These are phyloP conservation scores for Kokia cookei DNA, from an alignment of 441 rosid genomes.

Conservation along the genomic window DNA sequence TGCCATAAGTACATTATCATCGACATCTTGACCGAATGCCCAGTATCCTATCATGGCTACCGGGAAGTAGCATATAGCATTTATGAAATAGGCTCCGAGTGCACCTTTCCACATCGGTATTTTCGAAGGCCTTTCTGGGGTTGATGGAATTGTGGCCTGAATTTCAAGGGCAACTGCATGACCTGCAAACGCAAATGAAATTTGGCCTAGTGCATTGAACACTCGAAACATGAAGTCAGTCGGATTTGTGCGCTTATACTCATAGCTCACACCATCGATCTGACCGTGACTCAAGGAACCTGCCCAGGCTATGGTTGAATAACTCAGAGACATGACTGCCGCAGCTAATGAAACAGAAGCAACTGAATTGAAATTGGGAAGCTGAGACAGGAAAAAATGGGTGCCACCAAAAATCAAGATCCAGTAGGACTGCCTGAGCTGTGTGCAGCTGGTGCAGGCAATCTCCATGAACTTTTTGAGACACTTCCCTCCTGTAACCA, in stretches of 20 bases:
- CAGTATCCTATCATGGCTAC: conserved; percentile 70
- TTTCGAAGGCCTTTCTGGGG: conserved; percentile 74
- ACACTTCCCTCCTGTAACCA: conserved; percentile 96
- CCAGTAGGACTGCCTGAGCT: conserved; percentile 80
- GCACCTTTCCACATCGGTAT: conserved; percentile 94
- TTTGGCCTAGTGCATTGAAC: conserved; percentile 79
- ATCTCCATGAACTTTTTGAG: conserved; percentile 78
- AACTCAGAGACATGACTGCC: conserved; percentile 85
- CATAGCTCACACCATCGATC: conserved; percentile 56
- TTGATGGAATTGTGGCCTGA: conserved; percentile 92
- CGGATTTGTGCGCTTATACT: conserved; percentile 43
- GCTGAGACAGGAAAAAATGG: conserved; percentile 88
- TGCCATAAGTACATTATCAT: conserved; percentile 63
- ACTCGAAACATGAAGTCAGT: conserved; percentile 59
- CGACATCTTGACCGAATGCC: conserved; percentile 86
- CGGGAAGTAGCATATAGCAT: conserved; percentile 87
- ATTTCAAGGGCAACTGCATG: conserved; percentile 92
- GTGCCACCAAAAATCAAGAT: conserved; percentile 77
- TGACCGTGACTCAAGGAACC: conserved; percentile 66
- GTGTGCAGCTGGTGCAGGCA: conserved; percentile 62
- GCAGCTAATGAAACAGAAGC: conserved; percentile 91
- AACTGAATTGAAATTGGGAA: conserved; percentile 88
- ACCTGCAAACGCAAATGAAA: conserved; percentile 89
- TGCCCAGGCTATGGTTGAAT: conserved; percentile 91
- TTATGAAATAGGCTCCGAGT: conserved; percentile 67